Conservation (phyloP, 805 yeast species). For the Saccharomycopsis guyanensis region DNA sequence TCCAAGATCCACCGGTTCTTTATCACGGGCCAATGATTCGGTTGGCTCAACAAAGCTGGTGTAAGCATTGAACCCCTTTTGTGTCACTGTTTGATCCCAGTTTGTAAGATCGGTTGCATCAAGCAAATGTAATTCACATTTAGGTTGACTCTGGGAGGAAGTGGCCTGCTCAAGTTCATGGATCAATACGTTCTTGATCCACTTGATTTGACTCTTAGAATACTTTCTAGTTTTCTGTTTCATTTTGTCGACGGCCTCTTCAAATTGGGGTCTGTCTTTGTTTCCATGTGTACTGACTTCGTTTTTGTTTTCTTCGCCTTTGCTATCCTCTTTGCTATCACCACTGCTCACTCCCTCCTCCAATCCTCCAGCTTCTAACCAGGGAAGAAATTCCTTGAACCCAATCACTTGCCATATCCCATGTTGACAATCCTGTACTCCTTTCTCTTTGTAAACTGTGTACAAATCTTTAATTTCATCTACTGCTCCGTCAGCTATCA, state of each 20-base stretch:
- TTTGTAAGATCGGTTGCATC: conserved; percentile 65
- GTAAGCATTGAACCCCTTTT: conserved; percentile 48
- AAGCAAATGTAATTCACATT: conserved; percentile 57
- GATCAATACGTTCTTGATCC: conserved; percentile 71
- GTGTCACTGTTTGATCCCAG: conserved; percentile 55
- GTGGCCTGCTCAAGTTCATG: conserved; percentile 48
- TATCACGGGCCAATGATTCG: too few relatives aligned
- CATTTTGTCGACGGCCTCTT: conserved; percentile 62
- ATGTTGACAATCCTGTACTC: conserved; percentile 32
- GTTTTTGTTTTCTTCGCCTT: conserved; percentile 16
- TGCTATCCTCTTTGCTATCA: not conserved
- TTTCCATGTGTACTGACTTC: conserved; percentile 19
- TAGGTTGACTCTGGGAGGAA: conserved; percentile 36
- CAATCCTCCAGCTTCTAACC: conserved; percentile 33
- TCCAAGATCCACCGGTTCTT: too few relatives aligned
- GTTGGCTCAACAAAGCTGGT: conserved; percentile 24
- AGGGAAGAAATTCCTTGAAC: conserved; percentile 80
- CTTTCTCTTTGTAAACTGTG: conserved; percentile 30
- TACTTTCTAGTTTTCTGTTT: conserved; percentile 77
- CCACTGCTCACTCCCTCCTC: too few relatives aligned
- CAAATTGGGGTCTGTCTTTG: conserved; percentile 25
- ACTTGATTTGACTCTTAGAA: conserved; percentile 81
- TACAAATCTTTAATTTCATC: conserved; percentile 61
- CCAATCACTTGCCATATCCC: conserved; percentile 97
- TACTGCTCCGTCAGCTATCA: conserved; percentile 65